Evolutionary conservation across 1,284 basidiomycete species (phyloP).

Genomic region (Anthracocystis setariae): DNA sequence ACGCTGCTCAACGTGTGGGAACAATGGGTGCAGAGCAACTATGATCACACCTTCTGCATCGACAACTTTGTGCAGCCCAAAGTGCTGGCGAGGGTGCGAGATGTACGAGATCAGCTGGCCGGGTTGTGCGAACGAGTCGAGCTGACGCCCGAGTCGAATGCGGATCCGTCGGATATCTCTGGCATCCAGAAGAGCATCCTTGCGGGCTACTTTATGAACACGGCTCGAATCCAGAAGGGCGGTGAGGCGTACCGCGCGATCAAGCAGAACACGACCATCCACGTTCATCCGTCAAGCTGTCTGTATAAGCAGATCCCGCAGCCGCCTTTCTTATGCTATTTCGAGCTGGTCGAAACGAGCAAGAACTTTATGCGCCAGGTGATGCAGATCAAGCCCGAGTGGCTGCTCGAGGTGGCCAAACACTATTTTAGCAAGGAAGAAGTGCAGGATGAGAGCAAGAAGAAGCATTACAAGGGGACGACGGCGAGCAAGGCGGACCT

Average conservation of each 20-base stretch:
- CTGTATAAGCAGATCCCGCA: slow-evolving; percentile 95
- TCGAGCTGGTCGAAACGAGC: slow-evolving; percentile 79
- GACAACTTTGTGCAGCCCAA: slow-evolving; percentile 97
- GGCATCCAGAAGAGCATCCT: slow-evolving; percentile 94
- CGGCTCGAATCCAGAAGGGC: slow-evolving; percentile 68
- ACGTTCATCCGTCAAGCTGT: slow-evolving; percentile 94
- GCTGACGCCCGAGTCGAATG: slow-evolving; percentile 84
- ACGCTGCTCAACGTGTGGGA: slow-evolving; percentile 97
- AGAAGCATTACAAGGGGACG: slow-evolving; percentile 28
- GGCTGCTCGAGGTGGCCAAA: slow-evolving; percentile 80
- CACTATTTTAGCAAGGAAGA: slow-evolving; percentile 60
- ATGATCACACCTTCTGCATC: slow-evolving; percentile 71
- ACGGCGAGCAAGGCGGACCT: slow-evolving; percentile 24
- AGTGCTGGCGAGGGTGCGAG: slow-evolving; percentile 88
- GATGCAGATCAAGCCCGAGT: slow-evolving; percentile 95
- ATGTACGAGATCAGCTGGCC: slow-evolving; percentile 93
- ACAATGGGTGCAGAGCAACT: slow-evolving; percentile 97
- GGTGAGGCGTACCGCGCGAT: slow-evolving; percentile 78
- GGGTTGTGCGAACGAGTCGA: slow-evolving; percentile 96
- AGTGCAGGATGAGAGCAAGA: slow-evolving; percentile 30
- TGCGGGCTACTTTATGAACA: slow-evolving; percentile 95
- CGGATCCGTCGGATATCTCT: slow-evolving; percentile 88
- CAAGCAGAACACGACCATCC: slow-evolving; percentile 88
- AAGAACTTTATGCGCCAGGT: slow-evolving; percentile 80
- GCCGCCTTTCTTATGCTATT: slow-evolving; percentile 85